Evolutionary conservation across 2,329 filamentous ascomycete species (phyloP).

Genomic region (Colletotrichum truncatum): DNA sequence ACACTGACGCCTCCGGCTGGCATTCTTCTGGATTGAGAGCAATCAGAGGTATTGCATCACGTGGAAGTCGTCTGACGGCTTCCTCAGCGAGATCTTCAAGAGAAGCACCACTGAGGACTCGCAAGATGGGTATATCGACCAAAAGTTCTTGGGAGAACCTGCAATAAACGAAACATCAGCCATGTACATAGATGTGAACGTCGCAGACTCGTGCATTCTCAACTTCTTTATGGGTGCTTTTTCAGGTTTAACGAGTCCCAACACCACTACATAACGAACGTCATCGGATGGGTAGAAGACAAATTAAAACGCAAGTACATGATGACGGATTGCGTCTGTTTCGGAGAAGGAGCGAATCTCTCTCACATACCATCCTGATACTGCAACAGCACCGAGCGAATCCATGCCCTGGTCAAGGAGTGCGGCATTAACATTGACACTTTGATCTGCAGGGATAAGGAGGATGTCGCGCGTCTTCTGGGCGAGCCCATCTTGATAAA

Average conservation of each 20-base stretch:
- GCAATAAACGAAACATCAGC: neutral
- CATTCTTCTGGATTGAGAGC: neutral
- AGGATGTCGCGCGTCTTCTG: conserved; percentile 4
- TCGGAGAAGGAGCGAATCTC: neutral
- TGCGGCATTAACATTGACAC: neutral
- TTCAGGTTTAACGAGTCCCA: neutral
- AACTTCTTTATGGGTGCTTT: neutral
- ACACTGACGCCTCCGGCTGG: neutral
- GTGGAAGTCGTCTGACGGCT: neutral
- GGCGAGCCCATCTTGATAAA: neutral
- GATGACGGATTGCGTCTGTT: neutral
- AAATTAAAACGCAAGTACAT: conserved; percentile 9
- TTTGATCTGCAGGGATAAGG: conserved; percentile 1
- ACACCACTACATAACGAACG: neutral
- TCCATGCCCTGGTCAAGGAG: conserved; percentile 36
- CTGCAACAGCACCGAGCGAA: conserved; percentile 40
- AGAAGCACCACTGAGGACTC: conserved; percentile 47
- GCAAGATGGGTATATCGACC: conserved; percentile 55
- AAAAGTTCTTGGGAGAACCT: conserved; percentile 54
- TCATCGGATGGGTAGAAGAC: neutral
- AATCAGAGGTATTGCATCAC: neutral
- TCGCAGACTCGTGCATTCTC: neutral
- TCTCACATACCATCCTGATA: conserved; percentile 50
- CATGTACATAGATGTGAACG: neutral
- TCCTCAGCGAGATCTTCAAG: conserved; percentile 27